Evolutionary conservation across 108 stramenopile species (phyloP), one percentile per base, ranked within the genome.

Genomic region (Cyclotella cryptica): DNA sequence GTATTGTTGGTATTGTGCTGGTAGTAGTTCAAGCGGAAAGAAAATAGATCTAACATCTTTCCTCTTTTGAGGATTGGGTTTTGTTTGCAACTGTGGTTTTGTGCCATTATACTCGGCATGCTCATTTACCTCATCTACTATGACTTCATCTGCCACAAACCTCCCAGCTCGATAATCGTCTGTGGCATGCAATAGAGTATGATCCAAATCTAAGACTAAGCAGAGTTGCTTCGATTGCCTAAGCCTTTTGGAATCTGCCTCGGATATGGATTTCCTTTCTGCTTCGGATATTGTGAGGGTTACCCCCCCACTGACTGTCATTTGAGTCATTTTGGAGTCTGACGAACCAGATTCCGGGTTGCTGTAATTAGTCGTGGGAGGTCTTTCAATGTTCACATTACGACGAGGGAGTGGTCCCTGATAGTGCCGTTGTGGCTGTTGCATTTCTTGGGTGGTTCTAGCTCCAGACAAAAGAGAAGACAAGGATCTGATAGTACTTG

Each of bases 181-280:
- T 14, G 95, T 96, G 27, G 95, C 92, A 83, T 96, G 95, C 18
- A 96, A 75, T 29, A 96, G 71, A 4, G 95, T 96, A 72, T 94
- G 93, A 83, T 96, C 95, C 62, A 96, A 78, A 85, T 96, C 95
- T 60, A 96, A 72, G 10, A 94, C 92, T n/a, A 96, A 74, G 27
- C 85, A 86, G 13, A 96, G 68, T 67, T 90, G 87, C 40, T 75
- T 79, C 41, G 71, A 67, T 54, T 76, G 55, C 27, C 64, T 78
- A 26, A 95, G 47, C 60, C 87, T 86, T 43, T 80, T 72, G 3
- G 81, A 75, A 30, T 84, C 73, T 39, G 74, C 72, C n/a, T 85
- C 67, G 43, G 89, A 84, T 69, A 95, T 88, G 22, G 67, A 53
- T 58, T 84, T 80, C 26, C 88, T 85, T 81, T 95, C 91, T 61